Conservation (phyloP, 2,329 filamentous ascomycete species). For the Cryphonectria nitschkei region DNA sequence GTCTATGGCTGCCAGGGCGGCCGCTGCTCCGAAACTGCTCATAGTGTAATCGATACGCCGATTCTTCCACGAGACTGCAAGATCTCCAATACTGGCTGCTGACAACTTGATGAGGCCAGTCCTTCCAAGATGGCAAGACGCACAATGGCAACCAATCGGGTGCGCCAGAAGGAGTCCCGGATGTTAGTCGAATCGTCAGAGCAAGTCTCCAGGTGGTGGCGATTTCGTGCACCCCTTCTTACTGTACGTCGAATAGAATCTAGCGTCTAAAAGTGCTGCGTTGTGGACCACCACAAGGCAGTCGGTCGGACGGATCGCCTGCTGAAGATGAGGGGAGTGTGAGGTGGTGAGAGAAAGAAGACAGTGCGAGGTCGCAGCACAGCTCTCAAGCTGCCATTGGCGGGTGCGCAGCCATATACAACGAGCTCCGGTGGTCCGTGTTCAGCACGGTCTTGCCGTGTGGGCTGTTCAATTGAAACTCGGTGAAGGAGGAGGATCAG, state of each 20-base stretch:
- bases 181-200: not conserved
- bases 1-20: constrained; percentile 21
- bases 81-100: not conserved
- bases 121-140: not conserved
- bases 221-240: constrained; percentile 1
- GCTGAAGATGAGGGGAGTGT: not conserved
- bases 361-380: constrained; percentile 5
- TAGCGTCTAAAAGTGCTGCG: not conserved
- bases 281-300: not conserved
- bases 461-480: not conserved
- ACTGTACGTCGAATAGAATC: not conserved
- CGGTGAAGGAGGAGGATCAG: not conserved
- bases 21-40: constrained; percentile 20
- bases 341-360: not conserved
- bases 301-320: not conserved
- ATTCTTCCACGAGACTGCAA: not conserved
- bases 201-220: constrained; percentile 2
- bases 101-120: not conserved
- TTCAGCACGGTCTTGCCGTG: not conserved
- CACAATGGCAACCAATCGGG: constrained; percentile 6
- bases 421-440: not conserved
- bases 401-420: constrained; percentile 9
- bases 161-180: not conserved
- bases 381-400: constrained; percentile 12
- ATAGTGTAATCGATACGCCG: constrained; percentile 10